Evolutionary conservation across 495 filamentous ascomycete species (phyloP), one percentile per base, ranked within the genome.

Genomic region (Hyaloscypha bicolor): DNA sequence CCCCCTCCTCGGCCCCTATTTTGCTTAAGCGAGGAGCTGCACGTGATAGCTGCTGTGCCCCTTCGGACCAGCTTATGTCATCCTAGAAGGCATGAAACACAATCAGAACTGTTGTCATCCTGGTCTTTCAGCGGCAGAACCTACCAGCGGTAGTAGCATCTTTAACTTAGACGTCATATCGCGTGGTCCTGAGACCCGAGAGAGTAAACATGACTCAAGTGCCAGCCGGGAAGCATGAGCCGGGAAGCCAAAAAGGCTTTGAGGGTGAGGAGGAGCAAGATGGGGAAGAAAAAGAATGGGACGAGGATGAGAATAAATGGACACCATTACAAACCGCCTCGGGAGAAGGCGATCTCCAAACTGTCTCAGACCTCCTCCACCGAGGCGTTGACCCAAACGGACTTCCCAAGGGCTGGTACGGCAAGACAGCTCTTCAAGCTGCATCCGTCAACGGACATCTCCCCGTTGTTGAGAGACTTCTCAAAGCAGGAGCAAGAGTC

Each of bases 401-500:
- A 29, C 58, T 45, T 8, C 59, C 59, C 4, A 62, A 8, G 31
- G 66, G 66, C 30, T 35, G 52, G 32, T 57, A 67, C 31, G 69
- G 69, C 6, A 57, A 69, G 45, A 75, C 71, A 14, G 71, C 73
- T 19, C 63, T 76, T 29, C 73, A 73, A 57, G 69, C 69, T 21
- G 68, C 69, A 9, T 51, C 73, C 16, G 64, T 31, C 37, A 57
- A 56, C 21, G 74, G 74, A 0, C 60, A 73, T 63, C 25, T 73
- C 19, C 53, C 45, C 11, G 45, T 73, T 21, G 66, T 71, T 11
- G 21, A 73, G 35, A 14, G 53, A 39, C 60, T 76, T 8, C 45
- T 74, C 2, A 21, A 63, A 12, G 56, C 57, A 3, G 64, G 68
- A 37, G 74, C 74, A 30, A 64, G 71, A 51, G 45, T 72, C 22